Conservation (phyloP, 768 basidiomycete species). For the Rhizopogon salebrosus region DNA sequence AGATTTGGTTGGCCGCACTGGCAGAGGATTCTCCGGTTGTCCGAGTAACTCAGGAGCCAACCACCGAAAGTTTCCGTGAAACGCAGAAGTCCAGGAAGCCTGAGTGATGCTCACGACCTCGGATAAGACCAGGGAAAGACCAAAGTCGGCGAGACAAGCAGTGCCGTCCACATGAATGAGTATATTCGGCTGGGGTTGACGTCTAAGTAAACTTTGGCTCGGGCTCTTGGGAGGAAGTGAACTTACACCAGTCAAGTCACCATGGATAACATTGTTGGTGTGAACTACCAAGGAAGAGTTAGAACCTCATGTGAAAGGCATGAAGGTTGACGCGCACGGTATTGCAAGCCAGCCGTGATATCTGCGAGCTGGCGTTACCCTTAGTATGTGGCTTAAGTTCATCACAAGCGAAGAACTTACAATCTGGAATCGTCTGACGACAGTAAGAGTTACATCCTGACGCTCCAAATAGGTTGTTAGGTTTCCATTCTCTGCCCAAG, state of each 20-base stretch:
- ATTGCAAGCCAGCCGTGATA: not conserved
- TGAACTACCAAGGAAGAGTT: not conserved
- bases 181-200: too few species aligned
- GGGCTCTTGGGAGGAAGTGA: too few species aligned
- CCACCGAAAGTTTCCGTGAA: too few species aligned
- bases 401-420: slow-evolving; percentile 4
- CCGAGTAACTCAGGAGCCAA: too few species aligned
- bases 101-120: not conserved
- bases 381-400: not conserved
- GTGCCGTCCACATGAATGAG: too few species aligned
- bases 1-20: too few species aligned
- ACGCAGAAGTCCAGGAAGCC: too few species aligned
- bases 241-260: slow-evolving; percentile 7
- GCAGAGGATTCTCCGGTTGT: too few species aligned
- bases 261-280: not conserved
- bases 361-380: not conserved
- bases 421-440: slow-evolving; percentile 10
- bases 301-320: not conserved
- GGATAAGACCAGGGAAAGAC: too few species aligned
- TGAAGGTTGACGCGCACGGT: not conserved
- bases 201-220: too few species aligned
- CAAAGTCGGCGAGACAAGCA: too few species aligned
- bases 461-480: slow-evolving; percentile 11
- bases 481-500: slow-evolving; percentile 14
- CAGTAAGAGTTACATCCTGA: not conserved